Conservation (phyloP, 1,284 basidiomycete genomes). For the Cystobasidiaceae sp. region DNA sequence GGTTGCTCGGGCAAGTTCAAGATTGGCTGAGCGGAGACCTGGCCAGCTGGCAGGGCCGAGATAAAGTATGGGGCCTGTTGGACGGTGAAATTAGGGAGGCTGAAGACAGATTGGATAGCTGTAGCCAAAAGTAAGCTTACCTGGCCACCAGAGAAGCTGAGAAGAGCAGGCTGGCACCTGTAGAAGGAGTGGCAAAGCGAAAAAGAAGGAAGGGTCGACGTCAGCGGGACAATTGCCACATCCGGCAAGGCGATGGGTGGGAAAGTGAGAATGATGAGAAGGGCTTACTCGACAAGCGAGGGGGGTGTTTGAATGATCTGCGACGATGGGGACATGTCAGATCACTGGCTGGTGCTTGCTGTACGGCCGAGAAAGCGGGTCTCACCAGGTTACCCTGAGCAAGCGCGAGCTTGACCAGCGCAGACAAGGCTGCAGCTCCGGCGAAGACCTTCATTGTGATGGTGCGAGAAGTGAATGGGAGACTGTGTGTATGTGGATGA, state of each 20-base stretch:
- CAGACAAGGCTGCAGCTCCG: neutral
- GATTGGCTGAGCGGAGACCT: conserved; percentile 39
- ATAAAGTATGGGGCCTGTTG: conserved; percentile 31
- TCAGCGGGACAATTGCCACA: neutral
- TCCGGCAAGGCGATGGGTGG: neutral
- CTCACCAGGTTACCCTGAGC: conserved; percentile 21
- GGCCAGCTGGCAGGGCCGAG: conserved; percentile 34
- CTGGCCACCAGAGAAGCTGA: neutral
- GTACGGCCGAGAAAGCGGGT: neutral
- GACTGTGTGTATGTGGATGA: neutral
- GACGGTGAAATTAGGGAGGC: neutral
- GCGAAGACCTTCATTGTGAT: conserved; percentile 22
- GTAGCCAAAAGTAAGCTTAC: too few relatives aligned
- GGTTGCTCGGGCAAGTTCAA: conserved; percentile 37
- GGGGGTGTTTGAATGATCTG: conserved; percentile 29
- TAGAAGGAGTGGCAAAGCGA: neutral
- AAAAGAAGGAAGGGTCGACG: neutral
- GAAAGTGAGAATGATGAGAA: neutral
- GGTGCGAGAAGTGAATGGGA: neutral
- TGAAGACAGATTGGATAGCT: neutral
- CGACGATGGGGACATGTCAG: neutral
- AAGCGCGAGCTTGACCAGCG: conserved; percentile 3
- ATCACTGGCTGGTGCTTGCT: neutral
- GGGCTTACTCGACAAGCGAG: conserved; percentile 18
- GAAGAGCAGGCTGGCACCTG: conserved; percentile 13